These are phyloP conservation scores for Vanderwaltozyma tropicalis DNA, from an alignment of 805 yeast species.

Conservation along the genomic window DNA sequence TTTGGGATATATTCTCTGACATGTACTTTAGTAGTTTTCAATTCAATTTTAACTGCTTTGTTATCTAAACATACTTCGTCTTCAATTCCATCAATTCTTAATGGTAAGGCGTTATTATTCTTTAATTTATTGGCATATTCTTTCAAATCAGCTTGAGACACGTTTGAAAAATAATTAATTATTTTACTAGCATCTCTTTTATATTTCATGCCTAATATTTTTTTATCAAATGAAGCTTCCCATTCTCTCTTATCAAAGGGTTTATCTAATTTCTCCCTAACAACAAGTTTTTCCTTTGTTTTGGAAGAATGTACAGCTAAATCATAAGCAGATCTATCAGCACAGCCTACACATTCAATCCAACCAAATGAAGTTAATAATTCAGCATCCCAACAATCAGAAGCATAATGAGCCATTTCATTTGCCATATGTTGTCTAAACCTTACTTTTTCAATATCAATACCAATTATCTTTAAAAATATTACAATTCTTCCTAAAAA, in stretches of 20 bases:
- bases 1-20: constrained; percentile 92
- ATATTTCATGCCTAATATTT: constrained; percentile 95
- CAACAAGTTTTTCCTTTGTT: constrained; percentile 91
- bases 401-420: constrained; percentile 99
- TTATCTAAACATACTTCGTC: constrained; percentile 61
- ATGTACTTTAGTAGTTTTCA: constrained; percentile 75
- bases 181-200: constrained; percentile 94
- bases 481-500: constrained; percentile 86
- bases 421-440: constrained; percentile 98
- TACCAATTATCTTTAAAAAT: constrained; percentile 83
- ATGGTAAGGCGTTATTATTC: constrained; percentile 50
- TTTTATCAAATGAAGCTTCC: constrained; percentile 83
- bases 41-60: constrained; percentile 62
- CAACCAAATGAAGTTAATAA: constrained; percentile 93
- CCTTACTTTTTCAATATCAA: constrained; percentile 70
- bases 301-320: constrained; percentile 88
- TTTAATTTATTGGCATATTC: constrained; percentile 59
- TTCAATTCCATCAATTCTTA: constrained; percentile 55
- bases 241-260: constrained; percentile 74
- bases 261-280: constrained; percentile 77
- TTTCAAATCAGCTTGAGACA: constrained; percentile 81
- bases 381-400: constrained; percentile 99
- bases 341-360: constrained; percentile 99
- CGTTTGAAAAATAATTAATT: constrained; percentile 61
- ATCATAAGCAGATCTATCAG: constrained; percentile 98